Evolutionary conservation across 805 yeast species (phyloP).

Genomic region (Tetrapisispora iriomotensis): DNA sequence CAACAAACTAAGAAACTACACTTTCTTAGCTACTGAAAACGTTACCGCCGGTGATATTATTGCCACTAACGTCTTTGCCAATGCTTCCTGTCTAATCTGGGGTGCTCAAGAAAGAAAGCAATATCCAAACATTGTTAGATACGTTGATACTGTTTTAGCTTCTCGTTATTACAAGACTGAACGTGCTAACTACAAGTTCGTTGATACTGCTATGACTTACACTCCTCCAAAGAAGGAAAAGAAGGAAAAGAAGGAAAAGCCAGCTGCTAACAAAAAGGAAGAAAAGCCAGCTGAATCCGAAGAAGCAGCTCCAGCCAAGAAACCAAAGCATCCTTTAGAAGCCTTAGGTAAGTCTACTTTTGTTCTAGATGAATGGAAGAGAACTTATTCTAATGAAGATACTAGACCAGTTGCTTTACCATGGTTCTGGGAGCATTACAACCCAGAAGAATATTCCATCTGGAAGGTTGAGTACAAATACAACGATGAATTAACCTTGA

Average conservation of each 20-base stretch:
- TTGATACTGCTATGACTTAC: conserved; percentile 7
- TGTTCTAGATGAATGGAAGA: conserved; percentile 88
- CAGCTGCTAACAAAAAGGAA: conserved; percentile 32
- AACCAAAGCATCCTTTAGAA: conserved; percentile 88
- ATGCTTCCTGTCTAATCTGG: conserved; percentile 39
- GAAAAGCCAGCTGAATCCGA: conserved; percentile 41
- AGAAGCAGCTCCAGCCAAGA: conserved; percentile 57
- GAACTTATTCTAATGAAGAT: conserved; percentile 93
- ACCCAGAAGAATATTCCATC: conserved; percentile 87
- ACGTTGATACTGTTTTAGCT: conserved; percentile 52
- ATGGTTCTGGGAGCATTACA: conserved; percentile 96
- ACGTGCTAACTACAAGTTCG: conserved; percentile 42
- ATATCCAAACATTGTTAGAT: conserved; percentile 59
- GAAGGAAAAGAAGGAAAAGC: conserved; percentile 39
- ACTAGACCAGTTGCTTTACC: conserved; percentile 91
- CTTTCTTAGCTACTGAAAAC: conserved; percentile 68
- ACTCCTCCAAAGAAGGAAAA: conserved; percentile 46
- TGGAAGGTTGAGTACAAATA: conserved; percentile 95
- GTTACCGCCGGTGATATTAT: conserved; percentile 32
- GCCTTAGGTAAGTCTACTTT: conserved; percentile 62
- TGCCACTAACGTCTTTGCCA: conserved; percentile 10
- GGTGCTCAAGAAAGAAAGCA: conserved; percentile 55
- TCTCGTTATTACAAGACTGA: conserved; percentile 40
- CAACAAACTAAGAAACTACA: conserved; percentile 48
- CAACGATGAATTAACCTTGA: conserved; percentile 92